Percentiles rank a stretch among this genome's conserved stretches.
Conservation (phyloP, 1,139 yeast species). For the Protomyces macrosporus region DNA sequence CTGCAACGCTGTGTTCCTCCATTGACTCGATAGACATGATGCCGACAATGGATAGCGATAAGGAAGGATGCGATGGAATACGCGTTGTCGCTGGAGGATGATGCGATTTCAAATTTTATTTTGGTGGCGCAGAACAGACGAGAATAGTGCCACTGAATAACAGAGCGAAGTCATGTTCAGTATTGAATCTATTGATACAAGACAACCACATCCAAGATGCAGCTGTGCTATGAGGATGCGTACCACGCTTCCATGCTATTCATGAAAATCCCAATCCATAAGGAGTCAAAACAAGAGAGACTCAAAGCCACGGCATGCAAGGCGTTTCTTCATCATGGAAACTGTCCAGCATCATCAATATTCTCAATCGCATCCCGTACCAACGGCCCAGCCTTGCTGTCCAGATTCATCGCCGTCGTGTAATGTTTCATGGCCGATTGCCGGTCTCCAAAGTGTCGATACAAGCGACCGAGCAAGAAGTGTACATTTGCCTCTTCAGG, state of each 20-base stretch:
- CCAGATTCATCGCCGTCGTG: slow-evolving; percentile 83
- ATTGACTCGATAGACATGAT: no score
- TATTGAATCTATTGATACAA: no score
- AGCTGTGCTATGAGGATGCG: background rate
- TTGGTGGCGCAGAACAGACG: no score
- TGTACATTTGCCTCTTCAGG: slow-evolving; percentile 96
- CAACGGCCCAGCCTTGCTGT: slow-evolving; percentile 86
- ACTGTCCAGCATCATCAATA: slow-evolving; percentile 12
- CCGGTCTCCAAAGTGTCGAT: slow-evolving; percentile 68
- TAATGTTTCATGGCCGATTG: slow-evolving; percentile 77
- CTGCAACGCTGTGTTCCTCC: no score
- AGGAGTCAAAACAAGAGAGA: background rate
- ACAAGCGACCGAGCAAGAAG: slow-evolving; percentile 78
- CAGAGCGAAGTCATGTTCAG: no score
- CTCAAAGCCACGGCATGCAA: background rate
- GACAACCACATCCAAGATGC: no score
- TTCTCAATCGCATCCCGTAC: slow-evolving; percentile 60
- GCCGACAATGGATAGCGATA: no score
- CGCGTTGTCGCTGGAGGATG: no score
- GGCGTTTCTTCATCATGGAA: background rate
- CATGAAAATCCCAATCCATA: background rate
- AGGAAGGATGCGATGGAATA: no score
- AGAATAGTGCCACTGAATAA: no score
- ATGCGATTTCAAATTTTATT: no score
- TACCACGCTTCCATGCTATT: background rate